Base-by-base conservation (phyloP, 441 rosid species). In the Caryocar brasiliense region DNA sequence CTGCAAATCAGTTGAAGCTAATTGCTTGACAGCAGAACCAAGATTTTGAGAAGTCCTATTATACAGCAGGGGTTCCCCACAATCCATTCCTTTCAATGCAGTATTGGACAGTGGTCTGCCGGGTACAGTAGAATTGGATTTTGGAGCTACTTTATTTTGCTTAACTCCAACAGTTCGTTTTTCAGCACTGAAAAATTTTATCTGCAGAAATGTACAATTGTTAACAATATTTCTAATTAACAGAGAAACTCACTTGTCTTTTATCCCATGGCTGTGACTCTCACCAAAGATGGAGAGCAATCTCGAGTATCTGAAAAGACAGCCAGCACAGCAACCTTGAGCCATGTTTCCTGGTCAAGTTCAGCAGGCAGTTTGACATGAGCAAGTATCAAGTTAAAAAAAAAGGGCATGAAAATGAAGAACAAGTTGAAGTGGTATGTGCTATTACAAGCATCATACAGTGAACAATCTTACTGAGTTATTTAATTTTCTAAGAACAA, bases 211-310 rank as follows among this genome's bases (percentile, higher is more conserved):
- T 45, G 52, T 54, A 47, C 17, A 61, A 3, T 32, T 51, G 53
- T 65, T 22, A 68, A 28, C n/a, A 28, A 29, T 7, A 33, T 30
- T 34, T 36, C 51, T 59, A 19, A 7, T 26, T 18, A 26, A 40
- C 33, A 44, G 29, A 15, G 13, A 19, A 7, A 58, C 7, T 25
- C 12, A 13, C 1, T 27, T 25, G 5, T 52, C 22, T 28, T 28
- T 30, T 8, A 15, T 15, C 58, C 13, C 40, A 18, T 46, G 34
- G 40, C 18, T 32, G 51, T 44, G 37, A 30, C 20, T 60, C 86
- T 75, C 65, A 86, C 96, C 88, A 91, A 64, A 54, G 86, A 81
- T 5, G 91, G 81, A 62, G 91, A 78, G 72, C 79, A 85, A 58
- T 79, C 83, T 61, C 70, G 67, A 41, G 98, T 91, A 70, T 86